A percentile compares a stretch with the other conserved stretches of the same genome.
Conservation (phyloP, 1,284 basidiomycete genomes). For the Entoloma clypeatum region DNA sequence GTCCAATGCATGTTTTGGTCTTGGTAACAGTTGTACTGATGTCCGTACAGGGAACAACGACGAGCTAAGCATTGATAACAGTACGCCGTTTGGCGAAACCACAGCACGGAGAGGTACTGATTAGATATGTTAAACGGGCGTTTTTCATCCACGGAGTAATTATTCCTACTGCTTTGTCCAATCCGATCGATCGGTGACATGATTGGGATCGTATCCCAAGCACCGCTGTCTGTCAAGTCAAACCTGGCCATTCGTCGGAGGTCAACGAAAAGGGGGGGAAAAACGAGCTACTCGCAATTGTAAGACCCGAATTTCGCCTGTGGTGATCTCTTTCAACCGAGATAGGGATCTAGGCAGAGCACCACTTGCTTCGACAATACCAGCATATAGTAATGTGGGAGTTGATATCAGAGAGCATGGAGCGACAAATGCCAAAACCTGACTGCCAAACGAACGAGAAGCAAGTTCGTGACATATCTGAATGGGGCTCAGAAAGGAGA, state of each 20-base stretch:
- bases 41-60: constrained; percentile 37
- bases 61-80: constrained; percentile 50
- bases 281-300: constrained; percentile 44
- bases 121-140: constrained; percentile 2
- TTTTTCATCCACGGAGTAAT: no score
- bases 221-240: constrained; percentile 47
- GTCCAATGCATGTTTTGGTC: constrained; percentile 12
- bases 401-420: constrained; percentile 24
- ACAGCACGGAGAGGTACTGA: constrained; percentile 48
- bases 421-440: constrained; percentile 39
- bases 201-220: constrained; percentile 47
- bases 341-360: constrained; percentile 29
- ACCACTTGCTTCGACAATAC: constrained; percentile 43
- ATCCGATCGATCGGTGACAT: constrained; percentile 37
- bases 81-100: constrained; percentile 53
- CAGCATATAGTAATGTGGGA: constrained; percentile 36
- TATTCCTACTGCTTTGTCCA: constrained; percentile 46
- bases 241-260: constrained; percentile 39
- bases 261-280: constrained; percentile 2
- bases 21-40: constrained; percentile 49
- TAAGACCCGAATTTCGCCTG: constrained; percentile 51
- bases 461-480: constrained; percentile 33
- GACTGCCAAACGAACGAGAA: constrained; percentile 38
- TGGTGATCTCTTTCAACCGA: constrained; percentile 36
- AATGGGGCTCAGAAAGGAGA: constrained; percentile 3